These are phyloP conservation scores for Sarocladium oryzae DNA, from an alignment of 2,329 filamentous ascomycete genomes.

Conservation along the genomic window DNA sequence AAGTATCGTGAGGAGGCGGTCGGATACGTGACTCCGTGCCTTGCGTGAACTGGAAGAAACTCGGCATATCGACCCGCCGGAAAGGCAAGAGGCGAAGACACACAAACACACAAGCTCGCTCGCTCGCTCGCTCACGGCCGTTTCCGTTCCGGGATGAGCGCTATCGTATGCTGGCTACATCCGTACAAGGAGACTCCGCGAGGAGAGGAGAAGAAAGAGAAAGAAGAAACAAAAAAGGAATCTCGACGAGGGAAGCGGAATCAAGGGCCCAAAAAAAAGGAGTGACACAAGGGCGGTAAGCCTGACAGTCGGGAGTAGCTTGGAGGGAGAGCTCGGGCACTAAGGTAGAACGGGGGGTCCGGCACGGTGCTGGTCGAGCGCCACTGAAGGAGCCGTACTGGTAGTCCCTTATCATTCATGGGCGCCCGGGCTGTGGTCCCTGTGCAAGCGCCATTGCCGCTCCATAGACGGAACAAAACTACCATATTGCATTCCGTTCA, in stretches of 20 bases:
- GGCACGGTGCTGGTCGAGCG: background rate
- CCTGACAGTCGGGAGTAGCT: background rate
- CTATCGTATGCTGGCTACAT: conserved; percentile 7
- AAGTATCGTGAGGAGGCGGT: conserved; percentile 40
- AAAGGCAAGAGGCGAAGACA: background rate
- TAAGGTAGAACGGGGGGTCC: background rate
- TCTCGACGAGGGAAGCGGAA: too few species aligned
- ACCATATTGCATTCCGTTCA: too few species aligned
- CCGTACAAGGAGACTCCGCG: background rate
- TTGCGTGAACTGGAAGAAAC: conserved; percentile 62
- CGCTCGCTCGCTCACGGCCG: too few species aligned
- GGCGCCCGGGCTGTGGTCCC: background rate
- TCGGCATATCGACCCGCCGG: conserved; percentile 52
- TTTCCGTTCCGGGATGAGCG: background rate
- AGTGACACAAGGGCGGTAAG: conserved; percentile 1
- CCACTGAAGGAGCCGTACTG: background rate
- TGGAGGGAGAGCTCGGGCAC: conserved; percentile 7
- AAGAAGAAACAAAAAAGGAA: background rate
- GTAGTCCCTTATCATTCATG: background rate
- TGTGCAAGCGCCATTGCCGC: background rate
- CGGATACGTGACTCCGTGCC: conserved; percentile 52
- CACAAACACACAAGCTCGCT: background rate
- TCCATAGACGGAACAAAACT: too few species aligned
- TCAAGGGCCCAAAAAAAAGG: background rate
- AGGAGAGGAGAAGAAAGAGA: background rate